A percentile compares a stretch with the other conserved stretches of the same genome.
Conservation (phyloP, 2,329 filamentous ascomycete genomes). For the Exophiala oligosperma region DNA sequence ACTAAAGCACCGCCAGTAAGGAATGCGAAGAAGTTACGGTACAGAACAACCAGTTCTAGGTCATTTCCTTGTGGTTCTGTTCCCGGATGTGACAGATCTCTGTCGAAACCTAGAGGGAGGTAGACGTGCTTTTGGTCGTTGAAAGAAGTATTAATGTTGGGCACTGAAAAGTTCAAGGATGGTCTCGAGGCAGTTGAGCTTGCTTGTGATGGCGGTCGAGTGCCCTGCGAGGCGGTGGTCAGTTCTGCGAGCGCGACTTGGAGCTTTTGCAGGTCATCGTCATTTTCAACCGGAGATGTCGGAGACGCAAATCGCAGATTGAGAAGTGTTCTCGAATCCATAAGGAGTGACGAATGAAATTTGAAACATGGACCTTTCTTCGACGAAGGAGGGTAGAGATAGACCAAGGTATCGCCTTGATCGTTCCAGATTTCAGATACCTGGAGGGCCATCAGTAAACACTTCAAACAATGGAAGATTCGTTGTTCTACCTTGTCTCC, state of each 20-base stretch:
- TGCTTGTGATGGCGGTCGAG: slow-evolving; percentile 32
- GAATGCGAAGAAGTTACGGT: slow-evolving; percentile 66
- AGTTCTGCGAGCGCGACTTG: slow-evolving; percentile 32
- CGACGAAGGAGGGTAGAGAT: slow-evolving; percentile 60
- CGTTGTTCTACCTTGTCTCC: slow-evolving; percentile 50
- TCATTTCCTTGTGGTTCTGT: slow-evolving; percentile 47
- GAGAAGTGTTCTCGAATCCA: slow-evolving; percentile 45
- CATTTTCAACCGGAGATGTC: slow-evolving; percentile 8
- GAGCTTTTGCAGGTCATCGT: slow-evolving; percentile 34
- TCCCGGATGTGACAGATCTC: slow-evolving; percentile 44
- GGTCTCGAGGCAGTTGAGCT: slow-evolving; percentile 30
- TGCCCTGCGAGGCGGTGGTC: slow-evolving; percentile 33
- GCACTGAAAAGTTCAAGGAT: slow-evolving; percentile 19
- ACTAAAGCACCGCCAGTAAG: slow-evolving; percentile 62
- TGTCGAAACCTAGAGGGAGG: slow-evolving; percentile 58
- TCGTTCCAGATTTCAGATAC: slow-evolving; percentile 64
- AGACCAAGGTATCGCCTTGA: slow-evolving; percentile 62
- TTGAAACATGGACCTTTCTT: slow-evolving; percentile 61
- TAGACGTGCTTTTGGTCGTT: slow-evolving; percentile 43
- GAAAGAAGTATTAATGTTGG: slow-evolving; percentile 8
- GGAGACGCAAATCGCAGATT: slow-evolving; percentile 20
- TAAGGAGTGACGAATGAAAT: slow-evolving; percentile 59
- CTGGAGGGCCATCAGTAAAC: slow-evolving; percentile 32
- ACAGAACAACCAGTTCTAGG: slow-evolving; percentile 57
- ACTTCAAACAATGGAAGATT: not conserved